Base-by-base conservation (phyloP, 1,284 basidiomycete genomes). In the Tilletia setariae region DNA sequence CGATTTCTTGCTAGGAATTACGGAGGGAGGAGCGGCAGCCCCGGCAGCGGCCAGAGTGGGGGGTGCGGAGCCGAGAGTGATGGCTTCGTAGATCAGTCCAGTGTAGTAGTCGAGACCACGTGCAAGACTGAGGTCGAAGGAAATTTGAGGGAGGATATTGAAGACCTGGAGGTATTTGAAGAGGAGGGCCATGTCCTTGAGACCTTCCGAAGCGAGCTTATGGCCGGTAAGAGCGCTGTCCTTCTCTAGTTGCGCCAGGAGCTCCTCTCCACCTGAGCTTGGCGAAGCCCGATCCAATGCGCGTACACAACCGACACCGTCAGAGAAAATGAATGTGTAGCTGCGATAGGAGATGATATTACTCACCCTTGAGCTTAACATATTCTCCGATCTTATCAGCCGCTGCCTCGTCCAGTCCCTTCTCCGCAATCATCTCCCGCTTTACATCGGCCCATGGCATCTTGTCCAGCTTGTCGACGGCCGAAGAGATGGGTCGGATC, bases 381-480 rank as follows among this genome's bases (percentile, higher is more conserved):
- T 97, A 99, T 82, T 95, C 90, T 23, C 96, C 94, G 77, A 98
- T 98, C 81, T 88, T 90, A 85, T 99, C 96, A 0, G 95, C 95
- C 2, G 91, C 87, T 3, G 85, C 87, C n/a, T 87, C 84, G 73
- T 91, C 90, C 23, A 99, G 85, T 0, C 93, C 93, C 83, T 99
- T 99, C 82, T 98, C 94, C 1, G 89, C 90, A 0, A 90, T 91
- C 96, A 98, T 98, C 83, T 98, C 95, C 80, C 91, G 90, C 84
- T 90, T 91, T 15, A 98, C 95, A 59, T 96, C 94, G 9, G 83
- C 82, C 95, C 96, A 98, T 0, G 94, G 88, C 23, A 67, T 69
- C 88, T 98, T 99, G 87, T 99, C 96, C 28, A 99, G 88, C 84
- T 98, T 99, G 85, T 99, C 95, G 11, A 98, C 95, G 0, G 95